Base-by-base conservation (phyloP, 169 alveolate species). In the Amoebophrya sp. region DNA sequence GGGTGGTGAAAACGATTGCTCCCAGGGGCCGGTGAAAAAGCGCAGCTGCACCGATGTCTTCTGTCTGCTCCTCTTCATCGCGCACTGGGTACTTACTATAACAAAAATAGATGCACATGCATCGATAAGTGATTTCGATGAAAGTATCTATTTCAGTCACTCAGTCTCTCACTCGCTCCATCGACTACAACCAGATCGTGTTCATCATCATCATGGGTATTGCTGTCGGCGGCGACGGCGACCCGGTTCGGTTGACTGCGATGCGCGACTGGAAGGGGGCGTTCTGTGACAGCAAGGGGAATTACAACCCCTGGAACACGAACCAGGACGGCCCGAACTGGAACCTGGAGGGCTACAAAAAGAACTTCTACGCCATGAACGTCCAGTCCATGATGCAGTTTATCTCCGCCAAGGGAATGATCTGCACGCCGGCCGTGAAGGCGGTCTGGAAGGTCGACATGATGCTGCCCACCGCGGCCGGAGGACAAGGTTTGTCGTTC, bases 11-110 rank as follows among this genome's bases (percentile, higher is more conserved):
- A 88, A 42, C 70, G 34, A 23, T 2, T 40, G 69, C 90, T 88
- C 70, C 43, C 1, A 88, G 41, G 90, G 90, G 70, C 90, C 90
- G 42, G 78, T 88, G 78, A 88, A 88, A 40, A 42, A 88, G 41
- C 90, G 90, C 13, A 41, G 41, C 40, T 88, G 90, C 70, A 88
- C 90, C 26, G 90, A 88, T 58, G 48, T 41, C 41, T 40, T 88
- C 78, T 41, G 45, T 38, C 31, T 29, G 15, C 26, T 43, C 13
- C 70, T 41, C 34, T 88, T 88, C 70, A 29, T n/a, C 41, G 90
- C 70, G 39, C 90, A 88, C n/a, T 40, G 45, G 43, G 90, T 58
- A 41, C 90, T 88, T 29, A 41, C n/a, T n/a, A n/a, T n/a, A n/a
- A n/a, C n/a, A n/a, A n/a, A n/a, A n/a, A n/a, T n/a, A n/a, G n/a